Evolutionary conservation across 805 yeast species (phyloP).

Genomic region (Kodamaea nitidulidarum): DNA sequence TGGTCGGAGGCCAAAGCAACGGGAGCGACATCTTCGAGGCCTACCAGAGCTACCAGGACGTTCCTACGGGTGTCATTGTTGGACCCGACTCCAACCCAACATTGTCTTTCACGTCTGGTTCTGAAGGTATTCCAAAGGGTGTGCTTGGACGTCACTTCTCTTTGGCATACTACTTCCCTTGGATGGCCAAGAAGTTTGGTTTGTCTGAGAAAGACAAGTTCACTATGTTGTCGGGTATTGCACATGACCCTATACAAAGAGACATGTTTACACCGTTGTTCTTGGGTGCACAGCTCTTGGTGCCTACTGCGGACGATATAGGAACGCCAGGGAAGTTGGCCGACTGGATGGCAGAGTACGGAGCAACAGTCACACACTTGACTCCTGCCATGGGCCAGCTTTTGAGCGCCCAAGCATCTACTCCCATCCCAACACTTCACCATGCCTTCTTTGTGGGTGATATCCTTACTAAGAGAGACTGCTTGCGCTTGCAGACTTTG

Average conservation of each 20-base stretch:
- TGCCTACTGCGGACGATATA: constrained; percentile 95
- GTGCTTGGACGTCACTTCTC: constrained; percentile 97
- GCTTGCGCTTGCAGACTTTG: constrained; percentile 84
- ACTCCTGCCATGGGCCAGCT: constrained; percentile 99
- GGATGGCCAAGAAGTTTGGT: constrained; percentile 91
- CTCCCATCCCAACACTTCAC: constrained; percentile 78
- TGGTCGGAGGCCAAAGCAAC: constrained; percentile 50
- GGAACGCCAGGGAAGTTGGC: constrained; percentile 98
- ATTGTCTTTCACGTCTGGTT: constrained; percentile 92
- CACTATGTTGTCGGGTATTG: constrained; percentile 98
- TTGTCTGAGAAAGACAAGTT: constrained; percentile 77
- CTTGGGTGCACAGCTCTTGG: constrained; percentile 87
- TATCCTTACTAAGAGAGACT: constrained; percentile 93
- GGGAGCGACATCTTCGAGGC: constrained; percentile 46
- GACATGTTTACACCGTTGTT: constrained; percentile 98
- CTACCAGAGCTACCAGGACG: constrained; percentile 40
- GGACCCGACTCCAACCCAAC: constrained; percentile 99
- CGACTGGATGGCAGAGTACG: constrained; percentile 90
- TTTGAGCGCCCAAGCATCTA: constrained; percentile 89
- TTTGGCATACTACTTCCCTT: constrained; percentile 93
- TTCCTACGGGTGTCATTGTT: constrained; percentile 81
- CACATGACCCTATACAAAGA: constrained; percentile 98
- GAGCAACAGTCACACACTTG: constrained; percentile 93
- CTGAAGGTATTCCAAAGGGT: constrained; percentile 98
- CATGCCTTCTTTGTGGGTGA: constrained; percentile 99